Base-by-base conservation (phyloP, 129 eudicot genomes). In the Smallanthus sonchifolius region DNA sequence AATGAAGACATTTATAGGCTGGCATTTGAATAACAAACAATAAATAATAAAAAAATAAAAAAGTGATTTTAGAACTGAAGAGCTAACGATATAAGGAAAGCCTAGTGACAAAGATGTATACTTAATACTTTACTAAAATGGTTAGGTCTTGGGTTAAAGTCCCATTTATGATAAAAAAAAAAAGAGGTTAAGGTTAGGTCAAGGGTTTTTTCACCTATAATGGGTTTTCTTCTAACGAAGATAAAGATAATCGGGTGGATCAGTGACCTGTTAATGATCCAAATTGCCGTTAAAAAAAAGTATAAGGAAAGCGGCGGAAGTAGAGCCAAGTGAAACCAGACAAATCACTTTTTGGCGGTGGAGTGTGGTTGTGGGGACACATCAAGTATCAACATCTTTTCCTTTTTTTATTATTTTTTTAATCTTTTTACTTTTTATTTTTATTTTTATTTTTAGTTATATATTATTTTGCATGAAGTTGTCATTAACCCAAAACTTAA, bases 341-440 rank as follows among this genome's bases (percentile, higher is more conserved):
- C 70, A 44, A 37, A 62, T 11, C 19, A n/a, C 69, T 62, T 61
- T 62, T 45, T 34, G 70, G 70, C 62, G 37, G 70, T n/a, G n/a
- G n/a, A n/a, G n/a, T n/a, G 56, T 15, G n/a, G 56, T 49, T 74
- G 78, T 74, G 49, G 71, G 61, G 78, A 72, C 67, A 4, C 40
- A 44, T 55, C 62, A 7, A 55, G 6, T 17, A 68, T 24, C 34
- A 66, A 16, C 51, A 30, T 39, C n/a, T 3, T 43, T 2, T 24
- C 9, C 4, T 54, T 54, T 55, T 72, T n/a, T n/a, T n/a, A n/a
- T n/a, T n/a, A n/a, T n/a, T n/a, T 40, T 9, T 24, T 24, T 0
- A 24, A 24, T 24, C 30, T 24, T 24, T 24, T 24, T 24, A 24
- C 30, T 24, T 24, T 24, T n/a, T n/a, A n/a, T n/a, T n/a, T n/a